Base-by-base conservation (phyloP, 1,284 basidiomycete species). In the Naganishia cerealis region DNA sequence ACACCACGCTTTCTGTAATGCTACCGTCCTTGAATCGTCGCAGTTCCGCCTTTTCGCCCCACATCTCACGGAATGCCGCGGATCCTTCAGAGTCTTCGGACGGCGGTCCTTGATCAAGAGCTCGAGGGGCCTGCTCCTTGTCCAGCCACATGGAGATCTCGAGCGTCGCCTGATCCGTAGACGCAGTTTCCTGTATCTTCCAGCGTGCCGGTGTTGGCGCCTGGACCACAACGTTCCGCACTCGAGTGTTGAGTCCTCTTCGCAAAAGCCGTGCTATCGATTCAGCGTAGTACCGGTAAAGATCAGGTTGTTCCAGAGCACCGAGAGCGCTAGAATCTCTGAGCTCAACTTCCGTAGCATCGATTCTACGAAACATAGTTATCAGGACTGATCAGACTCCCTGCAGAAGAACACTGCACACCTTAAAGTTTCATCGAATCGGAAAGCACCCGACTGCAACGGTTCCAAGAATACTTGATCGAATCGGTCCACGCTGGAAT, bases 21-120 rank as follows among this genome's bases (percentile, higher is more conserved):
- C 89, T 86, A 0, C 95, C 95, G 75, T 99, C 94, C 78, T 97
- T 94, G 85, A 99, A 99, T 21, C 95, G 87, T n/a, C 96, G 86
- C 24, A 98, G 83, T 78, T 99, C 95, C 0, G 94, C 88, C 76
- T 92, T 91, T 58, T 87, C 84, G 1, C 94, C 95, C 96, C 96
- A 99, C 71, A 99, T 85, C 3, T 87, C 85, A 43, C 89, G 86
- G 84, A 97, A 99, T 1, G 81, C 82, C 7, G 79, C 80, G 0
- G 77, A 81, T 21, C 77, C 80, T 0, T 86, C 82, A 58, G 76
- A 63, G 55, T 89, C 86, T 13, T 88, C 87, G 0, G 86, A 89
- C 0, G 89, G 78, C 0, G 96, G 93, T 0, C 94, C 94, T 72
- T 92, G 89, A 74, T 95, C 93, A 21, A 97, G 90, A 0, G 95